Base-by-base conservation (phyloP, 2,329 filamentous ascomycete genomes). In the Pseudonectria foliicola region DNA sequence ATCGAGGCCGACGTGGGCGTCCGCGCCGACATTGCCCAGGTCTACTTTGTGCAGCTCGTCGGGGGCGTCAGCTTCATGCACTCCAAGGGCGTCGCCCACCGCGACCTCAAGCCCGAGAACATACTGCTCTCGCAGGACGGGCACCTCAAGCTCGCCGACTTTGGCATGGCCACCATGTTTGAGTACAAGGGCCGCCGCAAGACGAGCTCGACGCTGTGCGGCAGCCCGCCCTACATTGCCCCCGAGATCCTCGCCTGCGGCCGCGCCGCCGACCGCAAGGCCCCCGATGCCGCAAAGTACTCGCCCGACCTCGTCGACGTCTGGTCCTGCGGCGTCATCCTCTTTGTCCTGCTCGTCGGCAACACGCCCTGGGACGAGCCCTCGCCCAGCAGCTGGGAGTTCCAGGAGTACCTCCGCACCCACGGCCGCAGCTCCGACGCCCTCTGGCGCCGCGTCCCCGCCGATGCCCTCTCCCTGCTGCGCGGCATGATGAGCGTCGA, bases 361-460 rank as follows among this genome's bases (percentile, higher is more conserved):
- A 98, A 98, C 56, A 98, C 92, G 2, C 92, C 92, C 0, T 98
- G 92, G 92, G 92, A 96, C 54, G 85, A 92, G 55, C 92, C 92
- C 0, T 90, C 88, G 3, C 66, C 75, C 25, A 73, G 78, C 38
- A 95, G 87, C 57, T 94, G 85, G 68, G 92, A 98, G 62, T 98
- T 85, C 49, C 77, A 84, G 50, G 88, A 95, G 60, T 98, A 94
- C 56, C 69, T 85, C 27, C 75, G 77, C 39, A 86, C 79, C 2
- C 80, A 82, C 34, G 86, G 88, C n/a, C 78, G 80, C 44, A 90
- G 85, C 45, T 76, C 75, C 3, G 92, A 98, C 56, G 81, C 85
- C 36, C 68, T 96, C 3, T 98, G 92, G 92, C 66, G 77, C 45
- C 78, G 81, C 37, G 64, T 96, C 13, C 89, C 90, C 0, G 37